A percentile compares a stretch with the other conserved stretches of the same genome.
Conservation (phyloP, 441 rosid genomes). For the Gossypium lobatum region DNA sequence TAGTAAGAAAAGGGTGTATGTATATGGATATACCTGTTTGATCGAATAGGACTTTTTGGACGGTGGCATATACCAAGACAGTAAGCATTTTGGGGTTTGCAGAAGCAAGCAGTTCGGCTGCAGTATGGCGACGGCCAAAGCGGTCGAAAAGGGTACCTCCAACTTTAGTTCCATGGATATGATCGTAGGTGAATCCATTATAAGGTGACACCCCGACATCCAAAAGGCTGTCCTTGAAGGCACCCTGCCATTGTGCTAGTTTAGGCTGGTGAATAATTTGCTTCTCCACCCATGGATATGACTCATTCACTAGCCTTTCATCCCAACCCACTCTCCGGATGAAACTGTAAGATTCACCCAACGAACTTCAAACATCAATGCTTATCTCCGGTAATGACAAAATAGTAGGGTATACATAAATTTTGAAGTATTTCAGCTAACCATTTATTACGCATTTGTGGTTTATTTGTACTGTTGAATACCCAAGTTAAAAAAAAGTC, state of each 20-base stretch:
- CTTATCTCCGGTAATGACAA: neutral
- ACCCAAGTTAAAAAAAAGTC: neutral
- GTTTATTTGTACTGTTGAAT: neutral
- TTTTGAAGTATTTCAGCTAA: neutral
- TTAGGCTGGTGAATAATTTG: constrained; percentile 65
- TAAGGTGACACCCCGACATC: constrained; percentile 78
- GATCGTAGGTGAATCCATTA: constrained; percentile 89
- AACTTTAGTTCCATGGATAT: constrained; percentile 78
- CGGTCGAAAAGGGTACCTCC: constrained; percentile 91
- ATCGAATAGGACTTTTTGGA: constrained; percentile 71
- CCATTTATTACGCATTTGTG: neutral
- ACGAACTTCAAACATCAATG: neutral
- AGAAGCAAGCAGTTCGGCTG: constrained; percentile 81
- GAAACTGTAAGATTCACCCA: constrained; percentile 50
- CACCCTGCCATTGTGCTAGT: constrained; percentile 69
- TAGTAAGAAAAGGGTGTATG: too few species aligned
- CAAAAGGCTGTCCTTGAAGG: constrained; percentile 67
- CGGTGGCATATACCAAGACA: constrained; percentile 77
- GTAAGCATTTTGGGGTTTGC: constrained; percentile 63
- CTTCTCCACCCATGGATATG: constrained; percentile 86
- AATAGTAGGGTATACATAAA: neutral
- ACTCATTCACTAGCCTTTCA: constrained; percentile 71
- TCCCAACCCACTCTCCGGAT: constrained; percentile 78
- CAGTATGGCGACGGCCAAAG: constrained; percentile 83
- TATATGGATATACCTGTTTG: constrained; percentile 35